Percentiles rank a stretch among this genome's conserved stretches.
Conservation (phyloP, 2,329 filamentous ascomycete genomes). For the Phaeosphaeria sp. region DNA sequence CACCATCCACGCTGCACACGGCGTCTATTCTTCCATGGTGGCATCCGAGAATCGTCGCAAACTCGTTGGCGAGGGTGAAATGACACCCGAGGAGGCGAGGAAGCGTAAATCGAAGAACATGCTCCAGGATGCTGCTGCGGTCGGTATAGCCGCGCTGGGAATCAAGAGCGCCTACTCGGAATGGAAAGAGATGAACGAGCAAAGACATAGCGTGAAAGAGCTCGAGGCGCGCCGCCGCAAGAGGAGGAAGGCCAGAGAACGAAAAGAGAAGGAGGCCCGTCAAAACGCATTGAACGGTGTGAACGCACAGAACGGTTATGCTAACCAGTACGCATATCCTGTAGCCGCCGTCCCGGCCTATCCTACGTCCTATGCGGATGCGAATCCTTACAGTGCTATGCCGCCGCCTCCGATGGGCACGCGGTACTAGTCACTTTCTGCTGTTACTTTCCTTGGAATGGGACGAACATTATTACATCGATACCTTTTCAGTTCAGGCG, state of each 20-base stretch:
- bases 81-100: constrained; percentile 67
- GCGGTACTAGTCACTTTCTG: constrained; percentile 35
- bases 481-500: not conserved
- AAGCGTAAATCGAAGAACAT: constrained; percentile 69
- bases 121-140: constrained; percentile 69
- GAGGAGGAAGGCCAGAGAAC: constrained; percentile 52
- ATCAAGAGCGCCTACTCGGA: constrained; percentile 71
- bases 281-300: constrained; percentile 48
- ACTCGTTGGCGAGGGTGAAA: constrained; percentile 68
- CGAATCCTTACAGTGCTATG: constrained; percentile 54
- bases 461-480: not conserved
- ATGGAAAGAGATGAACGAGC: constrained; percentile 72
- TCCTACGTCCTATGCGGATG: constrained; percentile 52
- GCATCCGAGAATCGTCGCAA: constrained; percentile 67
- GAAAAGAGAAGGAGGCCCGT: constrained; percentile 54
- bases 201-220: constrained; percentile 63
- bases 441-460: constrained; percentile 4
- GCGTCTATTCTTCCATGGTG: constrained; percentile 68
- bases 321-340: constrained; percentile 50
- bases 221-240: constrained; percentile 59
- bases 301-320: constrained; percentile 34
- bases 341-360: constrained; percentile 43
- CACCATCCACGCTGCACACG: constrained; percentile 73
- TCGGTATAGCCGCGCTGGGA: constrained; percentile 71
- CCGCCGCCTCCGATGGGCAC: constrained; percentile 51